Evolutionary conservation across 495 filamentous ascomycete genomes (phyloP).

Genomic region (Penicillium odoratum): DNA sequence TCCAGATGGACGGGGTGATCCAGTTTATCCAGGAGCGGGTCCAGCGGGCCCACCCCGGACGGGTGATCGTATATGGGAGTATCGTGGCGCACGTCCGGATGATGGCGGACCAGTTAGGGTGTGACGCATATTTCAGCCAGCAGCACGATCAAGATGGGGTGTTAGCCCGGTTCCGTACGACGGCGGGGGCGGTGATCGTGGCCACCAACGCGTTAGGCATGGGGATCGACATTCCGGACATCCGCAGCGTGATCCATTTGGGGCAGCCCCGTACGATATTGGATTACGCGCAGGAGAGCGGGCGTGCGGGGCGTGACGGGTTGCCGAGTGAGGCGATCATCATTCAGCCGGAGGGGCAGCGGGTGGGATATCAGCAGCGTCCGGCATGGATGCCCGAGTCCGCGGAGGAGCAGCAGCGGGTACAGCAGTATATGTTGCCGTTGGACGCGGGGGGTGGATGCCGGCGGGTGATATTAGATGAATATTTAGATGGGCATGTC

Average conservation of each 20-base stretch:
- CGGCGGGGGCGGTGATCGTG: neutral
- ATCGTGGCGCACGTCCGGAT: neutral
- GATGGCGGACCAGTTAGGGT: neutral
- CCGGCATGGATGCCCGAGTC: neutral
- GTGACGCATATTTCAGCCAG: neutral
- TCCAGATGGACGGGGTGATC: neutral
- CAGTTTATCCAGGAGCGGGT: neutral
- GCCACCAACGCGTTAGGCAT: neutral
- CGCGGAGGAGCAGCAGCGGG: neutral
- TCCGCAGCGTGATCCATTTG: neutral
- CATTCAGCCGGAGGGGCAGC: neutral
- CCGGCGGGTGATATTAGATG: neutral
- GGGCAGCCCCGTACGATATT: neutral
- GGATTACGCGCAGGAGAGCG: neutral
- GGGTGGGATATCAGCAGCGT: neutral
- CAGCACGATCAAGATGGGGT: neutral
- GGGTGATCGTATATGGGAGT: neutral
- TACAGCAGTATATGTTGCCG: neutral
- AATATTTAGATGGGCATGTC: conserved; percentile 1
- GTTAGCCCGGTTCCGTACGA: neutral
- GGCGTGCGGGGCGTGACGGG: neutral
- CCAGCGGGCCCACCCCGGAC: neutral
- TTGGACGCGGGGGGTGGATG: neutral
- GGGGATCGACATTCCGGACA: neutral
- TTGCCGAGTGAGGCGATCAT: neutral